These are phyloP conservation scores for Ceratocystis ficicola DNA, from an alignment of 2,329 filamentous ascomycete species.

Conservation along the genomic window DNA sequence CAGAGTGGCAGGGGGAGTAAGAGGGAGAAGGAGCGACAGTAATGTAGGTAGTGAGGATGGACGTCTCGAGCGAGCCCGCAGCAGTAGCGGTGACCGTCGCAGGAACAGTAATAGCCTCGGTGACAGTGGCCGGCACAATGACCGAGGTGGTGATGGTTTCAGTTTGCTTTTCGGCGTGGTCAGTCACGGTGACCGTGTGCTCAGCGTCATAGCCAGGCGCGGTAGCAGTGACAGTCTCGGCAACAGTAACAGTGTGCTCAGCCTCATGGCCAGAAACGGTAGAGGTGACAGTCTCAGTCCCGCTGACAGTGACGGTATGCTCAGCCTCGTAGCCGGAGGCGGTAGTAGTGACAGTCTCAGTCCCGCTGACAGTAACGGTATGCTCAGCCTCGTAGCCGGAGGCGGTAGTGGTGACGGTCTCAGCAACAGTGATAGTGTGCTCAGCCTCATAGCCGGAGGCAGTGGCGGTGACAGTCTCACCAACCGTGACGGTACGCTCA, in stretches of 20 bases:
- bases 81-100: constrained; percentile 20
- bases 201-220: constrained; percentile 29
- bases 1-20: constrained; percentile 12
- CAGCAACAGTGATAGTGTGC: constrained; percentile 26
- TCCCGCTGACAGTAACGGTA: constrained; percentile 30
- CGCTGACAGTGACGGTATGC: constrained; percentile 26
- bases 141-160: constrained; percentile 19
- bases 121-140: constrained; percentile 19
- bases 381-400: constrained; percentile 12
- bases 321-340: constrained; percentile 20
- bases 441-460: constrained; percentile 24
- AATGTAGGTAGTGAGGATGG: constrained; percentile 19
- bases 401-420: constrained; percentile 13
- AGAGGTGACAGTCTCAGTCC: constrained; percentile 32
- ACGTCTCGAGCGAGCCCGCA: constrained; percentile 15
- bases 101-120: constrained; percentile 17
- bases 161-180: constrained; percentile 6
- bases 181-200: constrained; percentile 16
- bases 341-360: constrained; percentile 26
- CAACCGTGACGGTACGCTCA: constrained; percentile 19
- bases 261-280: constrained; percentile 30
- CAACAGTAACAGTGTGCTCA: constrained; percentile 31
- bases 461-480: constrained; percentile 25
- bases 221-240: constrained; percentile 29
- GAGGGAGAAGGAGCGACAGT: constrained; percentile 18